Base-by-base conservation (phyloP, 208 protist species). In the Tritrichomonas foetus region DNA sequence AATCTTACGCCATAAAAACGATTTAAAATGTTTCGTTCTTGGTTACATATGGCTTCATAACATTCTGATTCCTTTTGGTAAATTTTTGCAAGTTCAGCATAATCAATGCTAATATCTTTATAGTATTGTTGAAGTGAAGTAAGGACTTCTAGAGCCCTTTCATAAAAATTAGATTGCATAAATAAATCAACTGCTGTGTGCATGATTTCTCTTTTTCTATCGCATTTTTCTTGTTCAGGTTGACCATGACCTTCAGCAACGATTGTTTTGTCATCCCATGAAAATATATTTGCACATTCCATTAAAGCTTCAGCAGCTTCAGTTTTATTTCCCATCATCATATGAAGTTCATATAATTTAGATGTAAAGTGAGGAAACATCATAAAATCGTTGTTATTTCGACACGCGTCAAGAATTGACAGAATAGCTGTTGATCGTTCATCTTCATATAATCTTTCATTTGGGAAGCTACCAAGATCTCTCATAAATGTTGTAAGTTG, bases 231-330 rank as follows among this genome's bases (percentile, higher is more conserved):
- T 50, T 89, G 78, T 57, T 44, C 78, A 44, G 78, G 78, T 16
- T 33, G 27, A n/a, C 64, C 64, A 69, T 69, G 64, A 30, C 64
- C 64, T 69, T 69, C 64, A 69, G 64, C 11, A 33, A 69, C 64
- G n/a, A 5, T 3, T 69, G 11, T n/a, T n/a, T n/a, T 8, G n/a
- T 69, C 64, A 69, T 69, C 64, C 64, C 64, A 69, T n/a, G 11
- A 33, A 33, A 69, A 30, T 11, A 69, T n/a, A n/a, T 30, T 61
- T 22, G 53, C 8, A 30, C 44, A 33, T 44, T 55, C 25, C 9
- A 30, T 89, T 27, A 89, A 57, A 20, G 47, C 78, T 89, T 89
- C 78, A 57, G 78, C 78, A 33, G 78, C 78, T 89, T 89, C 78
- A 39, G 44, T 33, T 61, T 89, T 44, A 49, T 89, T 89, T 16